A percentile compares a stretch with the other conserved stretches of the same genome.
phyloP scores from a whole-genome alignment of 345 rosid species.

The Hirschfeldia incana region DNA sequence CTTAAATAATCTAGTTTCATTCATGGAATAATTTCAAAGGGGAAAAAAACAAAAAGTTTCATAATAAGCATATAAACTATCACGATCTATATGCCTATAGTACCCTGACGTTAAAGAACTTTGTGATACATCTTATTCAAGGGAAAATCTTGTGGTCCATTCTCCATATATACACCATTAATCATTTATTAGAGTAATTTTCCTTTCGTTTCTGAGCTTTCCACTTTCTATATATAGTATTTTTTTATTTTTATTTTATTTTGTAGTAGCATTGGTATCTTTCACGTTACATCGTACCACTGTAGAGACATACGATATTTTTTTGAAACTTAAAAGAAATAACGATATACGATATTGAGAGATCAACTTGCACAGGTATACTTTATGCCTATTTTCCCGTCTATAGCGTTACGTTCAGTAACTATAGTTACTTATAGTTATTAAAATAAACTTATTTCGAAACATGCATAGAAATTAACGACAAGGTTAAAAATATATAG shows the following conservation, averaged over 20 bases:
- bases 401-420: neutral
- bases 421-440: neutral
- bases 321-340: too few species aligned
- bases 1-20: neutral
- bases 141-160: neutral
- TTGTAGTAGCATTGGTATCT: neutral
- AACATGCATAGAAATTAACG: constrained; percentile 7
- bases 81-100: neutral
- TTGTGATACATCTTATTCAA: neutral
- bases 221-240: neutral
- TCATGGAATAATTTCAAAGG: neutral
- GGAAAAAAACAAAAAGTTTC: neutral
- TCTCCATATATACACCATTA: neutral
- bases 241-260: too few species aligned
- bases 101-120: neutral
- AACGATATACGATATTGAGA: neutral
- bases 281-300: neutral
- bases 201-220: neutral
- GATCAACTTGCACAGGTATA: neutral
- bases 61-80: neutral
- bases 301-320: neutral
- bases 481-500: neutral
- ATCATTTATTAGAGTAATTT: neutral
- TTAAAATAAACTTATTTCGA: neutral
- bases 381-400: neutral